Evolutionary conservation across 176 grass and related monocot species (phyloP), one percentile per base, ranked within the genome.

Genomic region (Carex cristatella): DNA sequence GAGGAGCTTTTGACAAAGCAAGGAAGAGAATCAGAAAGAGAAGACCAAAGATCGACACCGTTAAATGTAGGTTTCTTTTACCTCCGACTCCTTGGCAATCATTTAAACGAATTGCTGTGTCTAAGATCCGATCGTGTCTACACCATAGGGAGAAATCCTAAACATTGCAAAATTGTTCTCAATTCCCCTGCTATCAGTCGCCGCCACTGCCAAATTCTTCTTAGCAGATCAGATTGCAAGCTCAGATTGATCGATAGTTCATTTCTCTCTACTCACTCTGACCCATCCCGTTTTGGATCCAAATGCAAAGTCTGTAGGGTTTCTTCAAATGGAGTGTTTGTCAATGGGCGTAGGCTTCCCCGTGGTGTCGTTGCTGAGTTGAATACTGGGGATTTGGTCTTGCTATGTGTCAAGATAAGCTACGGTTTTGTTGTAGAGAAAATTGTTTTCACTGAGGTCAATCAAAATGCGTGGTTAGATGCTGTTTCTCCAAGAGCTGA

Each of bases 101-200:
- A 27, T 49, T 71, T 56, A 16, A n/a, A 32, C 19, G 44, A 82
- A 18, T 30, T 94, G 4, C n/a, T 94, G 55, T 53, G 88, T 81
- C 81, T 94, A 15, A 87, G 87, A 65, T 92, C 87, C 5, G 85
- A 88, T 31, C 90, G 87, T 57, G 76, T 94, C 35, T 97, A 97
- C 71, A 89, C 84, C 16, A 65, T 94, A 4, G 72, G 48, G 72
- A 55, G 72, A 76, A 76, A 76, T 54, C 72, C 48, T 1, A 76
- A 76, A 76, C 72, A 76, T 31, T 76, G 72, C 72, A 76, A 76
- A 54, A 31, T 76, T 76, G 72, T 76, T 53, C 46, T 76, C 7
- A 27, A 76, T 76, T 37, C 7, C 76, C 65, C 7, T 35, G 38
- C 76, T 2, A 58, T 87, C 75, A 69, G 80, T 44, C 82, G 69